phyloP scores from a whole-genome alignment of 192 early-diverging fungal species.

The Oehlia diaphana region DNA sequence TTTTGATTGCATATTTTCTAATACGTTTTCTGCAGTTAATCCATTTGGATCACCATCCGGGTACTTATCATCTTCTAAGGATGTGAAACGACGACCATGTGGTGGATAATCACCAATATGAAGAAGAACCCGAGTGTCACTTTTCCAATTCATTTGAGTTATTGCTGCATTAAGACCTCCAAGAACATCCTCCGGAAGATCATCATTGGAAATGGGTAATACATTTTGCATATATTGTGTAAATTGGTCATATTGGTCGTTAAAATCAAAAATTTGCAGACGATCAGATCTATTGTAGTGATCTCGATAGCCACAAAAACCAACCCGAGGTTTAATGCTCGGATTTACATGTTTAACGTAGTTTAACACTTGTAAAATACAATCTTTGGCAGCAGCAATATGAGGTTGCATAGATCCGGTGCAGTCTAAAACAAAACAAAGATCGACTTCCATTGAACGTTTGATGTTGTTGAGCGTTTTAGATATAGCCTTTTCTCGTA shows the following conservation, averaged over 20 bases:
- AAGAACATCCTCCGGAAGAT: neutral
- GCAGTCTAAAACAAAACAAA: conserved; percentile 5
- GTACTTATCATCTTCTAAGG: conserved; percentile 13
- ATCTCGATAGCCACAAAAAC: conserved; percentile 30
- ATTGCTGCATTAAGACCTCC: conserved; percentile 31
- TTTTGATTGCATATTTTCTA: conserved; percentile 15
- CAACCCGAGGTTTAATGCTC: conserved; percentile 14
- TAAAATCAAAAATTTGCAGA: neutral
- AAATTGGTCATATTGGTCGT: neutral
- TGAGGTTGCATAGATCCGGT: conserved; percentile 13
- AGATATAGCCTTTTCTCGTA: neutral
- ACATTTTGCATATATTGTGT: neutral
- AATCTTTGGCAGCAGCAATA: conserved; percentile 20
- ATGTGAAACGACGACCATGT: conserved; percentile 20
- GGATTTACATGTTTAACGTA: conserved; percentile 12
- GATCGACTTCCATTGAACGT: neutral
- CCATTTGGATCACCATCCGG: conserved; percentile 30
- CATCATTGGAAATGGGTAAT: neutral
- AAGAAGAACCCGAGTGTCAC: conserved; percentile 21
- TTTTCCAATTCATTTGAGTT: conserved; percentile 3
- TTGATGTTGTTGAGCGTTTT: neutral
- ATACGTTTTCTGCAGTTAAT: conserved; percentile 23
- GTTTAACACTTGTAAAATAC: conserved; percentile 6
- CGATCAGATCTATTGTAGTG: neutral
- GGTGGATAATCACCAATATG: conserved; percentile 31